A percentile compares a stretch with the other conserved stretches of the same genome.
Conservation (phyloP, 805 yeast species). For the Limtongia smithiae region DNA sequence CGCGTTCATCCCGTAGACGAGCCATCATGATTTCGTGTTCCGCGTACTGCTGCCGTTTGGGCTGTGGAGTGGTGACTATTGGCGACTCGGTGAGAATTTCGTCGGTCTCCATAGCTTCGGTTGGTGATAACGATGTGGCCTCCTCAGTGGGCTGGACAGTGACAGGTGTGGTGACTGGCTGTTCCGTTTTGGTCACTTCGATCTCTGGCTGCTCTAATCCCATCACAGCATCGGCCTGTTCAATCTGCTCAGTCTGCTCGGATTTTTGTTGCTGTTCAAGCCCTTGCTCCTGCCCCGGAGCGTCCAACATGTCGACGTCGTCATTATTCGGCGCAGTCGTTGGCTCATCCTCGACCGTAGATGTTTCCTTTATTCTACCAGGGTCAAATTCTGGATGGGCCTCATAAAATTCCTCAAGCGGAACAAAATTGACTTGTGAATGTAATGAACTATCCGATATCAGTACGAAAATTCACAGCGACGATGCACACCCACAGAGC, state of each 20-base stretch:
- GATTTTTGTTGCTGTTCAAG: too few relatives aligned
- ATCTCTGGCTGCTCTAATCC: not conserved
- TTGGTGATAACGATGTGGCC: not conserved
- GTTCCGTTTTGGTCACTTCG: too few relatives aligned
- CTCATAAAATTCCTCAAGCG: slow-evolving; percentile 16
- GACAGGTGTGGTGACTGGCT: too few relatives aligned
- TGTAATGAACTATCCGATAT: slow-evolving; percentile 12
- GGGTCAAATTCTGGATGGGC: slow-evolving; percentile 17
- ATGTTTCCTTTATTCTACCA: not conserved
- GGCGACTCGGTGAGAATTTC: not conserved
- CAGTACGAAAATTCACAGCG: too few relatives aligned
- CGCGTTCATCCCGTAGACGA: slow-evolving; percentile 21
- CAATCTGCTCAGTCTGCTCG: not conserved
- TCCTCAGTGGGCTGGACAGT: too few relatives aligned
- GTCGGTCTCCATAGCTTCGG: not conserved
- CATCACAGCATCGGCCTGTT: not conserved
- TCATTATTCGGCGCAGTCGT: too few relatives aligned
- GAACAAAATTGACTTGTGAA: slow-evolving; percentile 17
- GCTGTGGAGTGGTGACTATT: not conserved
- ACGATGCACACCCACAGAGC: too few relatives aligned
- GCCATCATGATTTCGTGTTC: slow-evolving; percentile 19
- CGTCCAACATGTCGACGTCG: too few relatives aligned
- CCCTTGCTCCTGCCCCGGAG: too few relatives aligned
- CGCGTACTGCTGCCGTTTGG: not conserved
- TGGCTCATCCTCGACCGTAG: not conserved